Percentiles rank a stretch among this genome's conserved stretches.
Evolutionary conservation across 495 filamentous ascomycete genomes (phyloP).

Genomic region (Penicillium verhagenii): DNA sequence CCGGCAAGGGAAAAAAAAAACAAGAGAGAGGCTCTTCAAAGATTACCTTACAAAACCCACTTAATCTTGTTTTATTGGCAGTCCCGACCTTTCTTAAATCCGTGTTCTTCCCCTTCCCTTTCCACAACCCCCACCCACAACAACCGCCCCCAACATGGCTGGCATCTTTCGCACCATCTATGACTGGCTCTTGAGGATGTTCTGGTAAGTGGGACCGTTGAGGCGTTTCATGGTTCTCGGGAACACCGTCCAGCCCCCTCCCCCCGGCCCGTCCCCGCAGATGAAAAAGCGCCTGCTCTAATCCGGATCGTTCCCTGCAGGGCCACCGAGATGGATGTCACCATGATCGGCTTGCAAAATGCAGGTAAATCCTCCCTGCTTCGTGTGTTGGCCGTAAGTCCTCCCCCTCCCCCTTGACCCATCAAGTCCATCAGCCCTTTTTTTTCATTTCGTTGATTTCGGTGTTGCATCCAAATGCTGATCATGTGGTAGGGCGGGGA

Average conservation of each 20-base stretch:
- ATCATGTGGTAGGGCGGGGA: slow-evolving; percentile 75
- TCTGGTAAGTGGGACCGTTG: slow-evolving; percentile 76
- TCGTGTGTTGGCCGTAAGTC: slow-evolving; percentile 86
- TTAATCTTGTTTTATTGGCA: not conserved
- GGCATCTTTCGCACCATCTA: slow-evolving; percentile 91
- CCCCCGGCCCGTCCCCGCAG: slow-evolving; percentile 41
- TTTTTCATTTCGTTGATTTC: not conserved
- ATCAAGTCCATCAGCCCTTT: not conserved
- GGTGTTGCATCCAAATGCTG: slow-evolving; percentile 17
- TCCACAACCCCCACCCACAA: not conserved
- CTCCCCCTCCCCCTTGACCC: not conserved
- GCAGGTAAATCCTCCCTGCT: slow-evolving; percentile 96
- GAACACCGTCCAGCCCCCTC: slow-evolving; percentile 8
- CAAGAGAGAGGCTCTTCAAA: not conserved
- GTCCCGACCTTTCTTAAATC: not conserved
- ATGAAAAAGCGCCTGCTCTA: slow-evolving; percentile 19
- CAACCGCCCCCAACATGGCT: slow-evolving; percentile 57
- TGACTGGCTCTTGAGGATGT: slow-evolving; percentile 96
- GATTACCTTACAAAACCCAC: not conserved
- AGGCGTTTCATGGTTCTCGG: slow-evolving; percentile 17
- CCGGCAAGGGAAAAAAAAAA: not conserved
- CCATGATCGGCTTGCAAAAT: slow-evolving; percentile 98
- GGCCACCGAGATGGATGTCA: slow-evolving; percentile 99
- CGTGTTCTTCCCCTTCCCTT: not conserved
- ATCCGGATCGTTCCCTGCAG: slow-evolving; percentile 45